Conservation (phyloP, 345 rosid species). For the Leavenworthia alabamica region DNA sequence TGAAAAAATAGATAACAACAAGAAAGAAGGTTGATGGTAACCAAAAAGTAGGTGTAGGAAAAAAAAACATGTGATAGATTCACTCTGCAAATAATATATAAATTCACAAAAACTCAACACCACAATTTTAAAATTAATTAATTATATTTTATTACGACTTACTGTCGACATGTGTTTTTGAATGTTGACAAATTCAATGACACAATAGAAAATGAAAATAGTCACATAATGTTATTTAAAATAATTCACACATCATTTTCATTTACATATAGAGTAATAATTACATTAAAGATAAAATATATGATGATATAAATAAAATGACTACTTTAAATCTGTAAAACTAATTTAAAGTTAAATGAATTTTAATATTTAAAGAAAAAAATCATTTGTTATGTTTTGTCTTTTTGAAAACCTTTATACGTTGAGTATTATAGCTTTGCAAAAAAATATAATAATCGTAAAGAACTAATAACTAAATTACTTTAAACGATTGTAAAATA, state of each 20-base stretch:
- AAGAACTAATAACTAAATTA: too few species aligned
- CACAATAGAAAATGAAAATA: not conserved
- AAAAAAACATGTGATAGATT: conserved; percentile 11
- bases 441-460: too few species aligned
- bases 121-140: not conserved
- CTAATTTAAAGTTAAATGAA: too few species aligned
- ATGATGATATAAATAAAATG: not conserved
- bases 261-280: not conserved
- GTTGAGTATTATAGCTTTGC: not conserved
- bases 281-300: not conserved
- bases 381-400: too few species aligned
- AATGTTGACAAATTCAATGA: not conserved
- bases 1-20: not conserved
- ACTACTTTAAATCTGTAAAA: not conserved
- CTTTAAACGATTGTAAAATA: too few species aligned
- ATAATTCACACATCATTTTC: not conserved
- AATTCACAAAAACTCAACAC: not conserved
- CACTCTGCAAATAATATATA: not conserved
- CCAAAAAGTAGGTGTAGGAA: not conserved
- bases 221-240: not conserved
- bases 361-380: too few species aligned
- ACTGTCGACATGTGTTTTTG: not conserved
- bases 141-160: not conserved
- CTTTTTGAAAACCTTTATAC: not conserved
- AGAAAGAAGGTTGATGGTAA: not conserved